phyloP scores from a whole-genome alignment of 768 basidiomycete species.

The Podaxis mareebaensis region DNA sequence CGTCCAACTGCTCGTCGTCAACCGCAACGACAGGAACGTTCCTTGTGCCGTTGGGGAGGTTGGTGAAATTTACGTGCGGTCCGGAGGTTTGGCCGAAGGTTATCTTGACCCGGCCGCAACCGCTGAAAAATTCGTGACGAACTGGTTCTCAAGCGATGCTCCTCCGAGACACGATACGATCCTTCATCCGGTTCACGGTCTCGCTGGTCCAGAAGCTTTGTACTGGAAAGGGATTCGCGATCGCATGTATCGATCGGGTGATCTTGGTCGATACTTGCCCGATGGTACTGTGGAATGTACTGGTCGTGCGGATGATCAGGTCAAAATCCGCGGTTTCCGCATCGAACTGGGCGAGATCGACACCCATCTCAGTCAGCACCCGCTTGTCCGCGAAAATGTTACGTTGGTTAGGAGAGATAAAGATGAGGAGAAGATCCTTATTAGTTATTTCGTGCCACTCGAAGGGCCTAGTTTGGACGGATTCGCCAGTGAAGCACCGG shows the following conservation, averaged over 20 bases:
- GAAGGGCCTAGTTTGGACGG: slow-evolving; percentile 65
- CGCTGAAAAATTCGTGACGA: slow-evolving; percentile 87
- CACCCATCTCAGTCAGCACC: slow-evolving; percentile 91
- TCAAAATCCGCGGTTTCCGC: slow-evolving; percentile 98
- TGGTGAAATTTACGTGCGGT: slow-evolving; percentile 97
- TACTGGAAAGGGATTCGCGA: slow-evolving; percentile 97
- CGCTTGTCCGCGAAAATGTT: slow-evolving; percentile 95
- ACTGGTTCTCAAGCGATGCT: slow-evolving; percentile 76
- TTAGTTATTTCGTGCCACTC: slow-evolving; percentile 95
- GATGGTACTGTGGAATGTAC: slow-evolving; percentile 95
- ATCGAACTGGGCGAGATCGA: slow-evolving; percentile 99
- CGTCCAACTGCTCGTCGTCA: slow-evolving; percentile 95
- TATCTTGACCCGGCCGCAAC: slow-evolving; percentile 86
- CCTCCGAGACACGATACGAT: slow-evolving; percentile 71
- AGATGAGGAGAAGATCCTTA: slow-evolving; percentile 98
- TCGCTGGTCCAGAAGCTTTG: slow-evolving; percentile 70
- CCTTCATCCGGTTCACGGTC: slow-evolving; percentile 51
- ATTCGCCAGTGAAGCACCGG: slow-evolving; percentile 67
- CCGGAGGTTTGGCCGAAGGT: slow-evolving; percentile 93
- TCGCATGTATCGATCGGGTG: slow-evolving; percentile 96
- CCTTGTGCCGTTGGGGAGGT: slow-evolving; percentile 95
- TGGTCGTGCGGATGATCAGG: slow-evolving; percentile 96
- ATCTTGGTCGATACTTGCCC: slow-evolving; percentile 92
- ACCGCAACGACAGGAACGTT: slow-evolving; percentile 79
- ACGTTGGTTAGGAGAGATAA: slow-evolving; percentile 96